phyloP scores from a whole-genome alignment of 2,329 filamentous ascomycete genomes.

The Penicillium concentricum region DNA sequence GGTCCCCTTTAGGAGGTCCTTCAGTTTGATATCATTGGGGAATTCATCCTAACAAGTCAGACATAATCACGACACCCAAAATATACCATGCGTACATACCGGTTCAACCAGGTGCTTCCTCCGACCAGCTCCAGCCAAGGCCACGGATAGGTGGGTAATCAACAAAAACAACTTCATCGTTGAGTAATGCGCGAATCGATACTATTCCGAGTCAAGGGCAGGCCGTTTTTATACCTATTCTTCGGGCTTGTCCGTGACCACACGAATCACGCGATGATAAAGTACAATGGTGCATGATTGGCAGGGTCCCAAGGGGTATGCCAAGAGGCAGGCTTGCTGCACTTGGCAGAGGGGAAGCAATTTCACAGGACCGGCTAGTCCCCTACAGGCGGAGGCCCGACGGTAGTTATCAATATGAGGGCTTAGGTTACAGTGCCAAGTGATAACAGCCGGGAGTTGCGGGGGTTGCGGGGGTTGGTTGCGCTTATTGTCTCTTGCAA shows the following conservation, averaged over 20 bases:
- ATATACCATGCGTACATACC: constrained; percentile 8
- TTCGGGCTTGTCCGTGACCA: neutral
- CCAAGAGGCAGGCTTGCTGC: constrained; percentile 11
- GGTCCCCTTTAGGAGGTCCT: constrained; percentile 60
- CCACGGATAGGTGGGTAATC: constrained; percentile 8
- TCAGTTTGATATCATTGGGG: constrained; percentile 47
- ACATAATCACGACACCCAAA: neutral
- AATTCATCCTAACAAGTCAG: constrained; percentile 19
- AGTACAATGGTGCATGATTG: constrained; percentile 3
- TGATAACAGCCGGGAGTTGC: neutral
- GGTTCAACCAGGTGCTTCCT: constrained; percentile 16
- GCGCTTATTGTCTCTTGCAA: neutral
- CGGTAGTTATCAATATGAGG: constrained; percentile 10
- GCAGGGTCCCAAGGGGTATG: neutral
- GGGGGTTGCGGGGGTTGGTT: neutral
- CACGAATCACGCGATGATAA: constrained; percentile 10
- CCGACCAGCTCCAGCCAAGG: constrained; percentile 1
- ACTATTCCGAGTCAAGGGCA: neutral
- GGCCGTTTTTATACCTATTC: constrained; percentile 1
- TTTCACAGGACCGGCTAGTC: constrained; percentile 9
- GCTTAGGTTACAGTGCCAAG: constrained; percentile 21
- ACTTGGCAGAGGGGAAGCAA: constrained; percentile 10
- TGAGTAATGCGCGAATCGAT: neutral
- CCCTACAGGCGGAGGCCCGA: constrained; percentile 15
- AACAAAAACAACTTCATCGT: constrained; percentile 16